These are phyloP conservation scores for Chaetomium fimeti DNA, from an alignment of 495 filamentous ascomycete genomes.

Conservation along the genomic window DNA sequence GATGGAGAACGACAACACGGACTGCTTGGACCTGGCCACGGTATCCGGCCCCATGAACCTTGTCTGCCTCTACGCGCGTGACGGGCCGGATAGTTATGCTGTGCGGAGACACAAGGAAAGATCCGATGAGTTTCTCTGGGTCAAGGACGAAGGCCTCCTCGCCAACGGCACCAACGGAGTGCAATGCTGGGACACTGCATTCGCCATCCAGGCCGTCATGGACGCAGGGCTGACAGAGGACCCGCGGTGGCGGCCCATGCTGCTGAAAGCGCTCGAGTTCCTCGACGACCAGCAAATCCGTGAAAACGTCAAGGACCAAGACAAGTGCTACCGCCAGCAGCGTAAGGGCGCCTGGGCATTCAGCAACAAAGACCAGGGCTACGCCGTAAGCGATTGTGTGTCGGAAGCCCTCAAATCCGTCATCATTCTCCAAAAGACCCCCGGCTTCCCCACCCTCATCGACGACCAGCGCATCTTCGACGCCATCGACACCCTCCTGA, in stretches of 20 bases:
- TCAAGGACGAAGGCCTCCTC: conserved; percentile 88
- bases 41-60: conserved; percentile 89
- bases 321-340: conserved; percentile 83
- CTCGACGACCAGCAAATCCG: conserved; percentile 89
- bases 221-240: conserved; percentile 77
- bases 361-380: conserved; percentile 86
- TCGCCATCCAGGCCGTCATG: conserved; percentile 76
- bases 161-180: conserved; percentile 96
- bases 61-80: conserved; percentile 75
- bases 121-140: conserved; percentile 83
- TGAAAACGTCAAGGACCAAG: conserved; percentile 75
- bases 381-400: conserved; percentile 92
- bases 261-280: conserved; percentile 78
- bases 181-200: conserved; percentile 93
- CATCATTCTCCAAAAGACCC: conserved; percentile 76
- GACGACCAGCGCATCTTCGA: conserved; percentile 75
- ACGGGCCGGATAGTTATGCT: conserved; percentile 73
- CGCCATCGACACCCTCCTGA: conserved; percentile 83
- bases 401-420: conserved; percentile 86
- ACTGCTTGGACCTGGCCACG: conserved; percentile 80
- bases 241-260: conserved; percentile 76
- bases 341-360: conserved; percentile 96
- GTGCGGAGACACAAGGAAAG: conserved; percentile 78
- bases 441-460: conserved; percentile 72
- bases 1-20: conserved; percentile 87